phyloP scores from a whole-genome alignment of 2,329 filamentous ascomycete genomes.

The Cladosporium velox region DNA sequence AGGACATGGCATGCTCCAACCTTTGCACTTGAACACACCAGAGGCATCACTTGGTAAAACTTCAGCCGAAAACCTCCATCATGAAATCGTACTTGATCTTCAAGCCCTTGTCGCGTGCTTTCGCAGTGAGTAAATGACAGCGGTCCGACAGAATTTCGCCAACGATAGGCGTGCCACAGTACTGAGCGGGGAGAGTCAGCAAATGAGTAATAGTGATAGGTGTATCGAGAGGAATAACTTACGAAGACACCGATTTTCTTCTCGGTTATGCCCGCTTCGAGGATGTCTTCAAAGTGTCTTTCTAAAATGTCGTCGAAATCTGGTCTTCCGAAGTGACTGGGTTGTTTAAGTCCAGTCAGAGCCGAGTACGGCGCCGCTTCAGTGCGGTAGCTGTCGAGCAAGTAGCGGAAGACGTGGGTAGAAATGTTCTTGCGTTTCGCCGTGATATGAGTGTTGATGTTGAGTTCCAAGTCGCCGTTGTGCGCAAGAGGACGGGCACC shows the following conservation, averaged over 20 bases:
- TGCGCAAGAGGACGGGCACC: slow-evolving; percentile 40
- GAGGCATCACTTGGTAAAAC: background rate
- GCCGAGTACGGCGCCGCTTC: slow-evolving; percentile 54
- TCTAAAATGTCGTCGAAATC: slow-evolving; percentile 57
- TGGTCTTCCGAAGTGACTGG: slow-evolving; percentile 57
- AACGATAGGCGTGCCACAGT: slow-evolving; percentile 59
- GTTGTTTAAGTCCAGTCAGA: slow-evolving; percentile 56
- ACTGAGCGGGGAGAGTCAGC: slow-evolving; percentile 30
- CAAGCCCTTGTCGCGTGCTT: slow-evolving; percentile 54
- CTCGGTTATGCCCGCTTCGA: slow-evolving; percentile 39
- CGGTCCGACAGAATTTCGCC: slow-evolving; percentile 58
- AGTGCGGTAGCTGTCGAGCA: slow-evolving; percentile 59
- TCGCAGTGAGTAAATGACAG: slow-evolving; percentile 53
- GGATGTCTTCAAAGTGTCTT: slow-evolving; percentile 57
- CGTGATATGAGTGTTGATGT: slow-evolving; percentile 59
- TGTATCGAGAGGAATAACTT: background rate
- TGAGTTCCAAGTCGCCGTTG: slow-evolving; percentile 50
- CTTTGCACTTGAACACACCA: too few species aligned
- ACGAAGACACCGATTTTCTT: slow-evolving; percentile 57
- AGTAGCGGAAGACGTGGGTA: slow-evolving; percentile 58
- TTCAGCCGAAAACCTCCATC: slow-evolving; percentile 57
- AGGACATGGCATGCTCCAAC: too few species aligned
- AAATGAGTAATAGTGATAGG: background rate
- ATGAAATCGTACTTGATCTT: slow-evolving; percentile 60
- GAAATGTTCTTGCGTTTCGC: slow-evolving; percentile 56